phyloP scores from a whole-genome alignment of 1,139 yeast species.

The Blastobotrys arbuscula region DNA sequence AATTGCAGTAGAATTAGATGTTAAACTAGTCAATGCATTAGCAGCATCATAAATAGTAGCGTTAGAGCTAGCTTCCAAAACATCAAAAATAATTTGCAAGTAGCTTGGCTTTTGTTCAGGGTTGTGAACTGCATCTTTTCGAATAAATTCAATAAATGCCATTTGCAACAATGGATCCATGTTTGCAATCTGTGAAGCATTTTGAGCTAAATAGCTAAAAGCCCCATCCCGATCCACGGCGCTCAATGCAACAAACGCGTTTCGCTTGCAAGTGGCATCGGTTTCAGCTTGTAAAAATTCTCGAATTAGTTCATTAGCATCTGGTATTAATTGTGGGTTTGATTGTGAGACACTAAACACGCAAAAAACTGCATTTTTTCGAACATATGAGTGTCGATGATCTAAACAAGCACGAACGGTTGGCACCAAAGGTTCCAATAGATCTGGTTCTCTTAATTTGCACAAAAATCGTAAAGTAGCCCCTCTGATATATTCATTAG shows the following conservation, averaged over 20 bases:
- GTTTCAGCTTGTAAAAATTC: conserved; percentile 74
- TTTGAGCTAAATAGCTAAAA: conserved; percentile 70
- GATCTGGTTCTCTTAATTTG: conserved; percentile 86
- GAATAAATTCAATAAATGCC: conserved; percentile 85
- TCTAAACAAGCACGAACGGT: conserved; percentile 86
- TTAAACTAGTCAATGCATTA: conserved; percentile 68
- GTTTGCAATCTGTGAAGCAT: conserved; percentile 55
- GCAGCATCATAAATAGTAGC: conserved; percentile 93
- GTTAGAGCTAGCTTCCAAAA: conserved; percentile 65
- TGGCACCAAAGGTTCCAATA: conserved; percentile 92
- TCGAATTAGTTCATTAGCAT: conserved; percentile 79
- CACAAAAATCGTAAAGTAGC: conserved; percentile 87
- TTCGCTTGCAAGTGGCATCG: conserved; percentile 92
- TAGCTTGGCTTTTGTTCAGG: conserved; percentile 67
- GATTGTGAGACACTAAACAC: conserved; percentile 68
- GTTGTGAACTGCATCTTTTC: conserved; percentile 65
- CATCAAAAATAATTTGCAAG: conserved; percentile 62
- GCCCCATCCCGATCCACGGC: conserved; percentile 83
- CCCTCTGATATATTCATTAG: conserved; percentile 95
- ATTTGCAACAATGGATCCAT: conserved; percentile 83
- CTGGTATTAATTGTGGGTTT: conserved; percentile 84
- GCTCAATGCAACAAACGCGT: conserved; percentile 86
- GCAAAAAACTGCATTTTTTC: conserved; percentile 95
- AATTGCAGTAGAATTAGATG: conserved; percentile 62
- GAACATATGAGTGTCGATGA: conserved; percentile 95